These are phyloP conservation scores for Septoria petroselini DNA, from an alignment of 2,329 filamentous ascomycete species.

Conservation along the genomic window DNA sequence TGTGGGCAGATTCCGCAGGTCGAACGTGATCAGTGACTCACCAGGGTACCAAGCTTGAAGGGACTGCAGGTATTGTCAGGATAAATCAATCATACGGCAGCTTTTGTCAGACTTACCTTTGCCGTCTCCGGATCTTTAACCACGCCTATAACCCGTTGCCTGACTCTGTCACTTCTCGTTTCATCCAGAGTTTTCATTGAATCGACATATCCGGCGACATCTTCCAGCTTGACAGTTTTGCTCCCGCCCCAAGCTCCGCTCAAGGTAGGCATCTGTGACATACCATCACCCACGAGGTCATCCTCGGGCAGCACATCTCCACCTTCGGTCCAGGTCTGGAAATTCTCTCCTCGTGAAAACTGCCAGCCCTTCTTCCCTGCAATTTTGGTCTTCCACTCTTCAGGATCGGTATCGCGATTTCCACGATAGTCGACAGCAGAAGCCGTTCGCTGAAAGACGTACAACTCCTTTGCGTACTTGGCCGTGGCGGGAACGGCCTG, in stretches of 20 bases:
- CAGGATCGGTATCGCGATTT: conserved; percentile 40
- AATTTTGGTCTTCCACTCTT: conserved; percentile 41
- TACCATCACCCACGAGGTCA: conserved; percentile 50
- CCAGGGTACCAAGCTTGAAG: conserved; percentile 58
- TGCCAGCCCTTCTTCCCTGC: conserved; percentile 50
- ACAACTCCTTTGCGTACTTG: conserved; percentile 38
- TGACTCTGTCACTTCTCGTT: conserved; percentile 43
- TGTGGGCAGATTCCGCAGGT: too few relatives aligned
- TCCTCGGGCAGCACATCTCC: conserved; percentile 34
- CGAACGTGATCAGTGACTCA: too few relatives aligned
- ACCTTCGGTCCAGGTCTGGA: conserved; percentile 41
- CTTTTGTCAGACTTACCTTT: not conserved
- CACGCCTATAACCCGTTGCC: conserved; percentile 47
- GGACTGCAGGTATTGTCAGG: not conserved
- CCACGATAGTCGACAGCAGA: conserved; percentile 37
- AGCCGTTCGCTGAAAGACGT: conserved; percentile 46
- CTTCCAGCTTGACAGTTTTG: conserved; percentile 69
- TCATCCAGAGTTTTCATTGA: conserved; percentile 54
- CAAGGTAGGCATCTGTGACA: not conserved
- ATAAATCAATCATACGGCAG: not conserved
- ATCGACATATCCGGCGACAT: conserved; percentile 71
- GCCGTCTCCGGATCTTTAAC: conserved; percentile 47
- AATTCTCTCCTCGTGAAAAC: conserved; percentile 46
- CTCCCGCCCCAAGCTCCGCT: conserved; percentile 50
- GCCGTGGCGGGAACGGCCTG: conserved; percentile 43